Evolutionary conservation across 2,329 filamentous ascomycete genomes (phyloP).

Genomic region (Diplodia intermedia): DNA sequence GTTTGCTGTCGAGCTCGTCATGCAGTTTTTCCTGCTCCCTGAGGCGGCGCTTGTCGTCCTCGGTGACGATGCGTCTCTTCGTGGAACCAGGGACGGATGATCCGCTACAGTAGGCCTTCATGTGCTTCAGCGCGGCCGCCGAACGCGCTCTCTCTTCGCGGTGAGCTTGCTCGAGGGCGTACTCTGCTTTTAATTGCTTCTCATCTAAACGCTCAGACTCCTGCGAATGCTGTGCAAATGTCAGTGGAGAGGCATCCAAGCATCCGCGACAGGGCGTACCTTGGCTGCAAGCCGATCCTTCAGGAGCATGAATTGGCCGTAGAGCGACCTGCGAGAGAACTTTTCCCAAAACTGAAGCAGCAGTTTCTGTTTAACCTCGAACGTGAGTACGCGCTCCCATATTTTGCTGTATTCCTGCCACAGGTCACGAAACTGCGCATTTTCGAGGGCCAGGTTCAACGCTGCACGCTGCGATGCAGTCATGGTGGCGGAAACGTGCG

Average conservation of each 20-base stretch:
- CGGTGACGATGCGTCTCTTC: constrained; percentile 49
- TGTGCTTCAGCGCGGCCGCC: constrained; percentile 55
- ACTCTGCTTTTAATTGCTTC: constrained; percentile 52
- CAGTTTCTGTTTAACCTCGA: constrained; percentile 30
- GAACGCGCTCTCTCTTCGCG: constrained; percentile 52
- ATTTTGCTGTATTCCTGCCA: constrained; percentile 27
- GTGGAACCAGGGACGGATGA: constrained; percentile 33
- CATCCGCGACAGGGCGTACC: background rate
- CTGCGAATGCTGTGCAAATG: constrained; percentile 43
- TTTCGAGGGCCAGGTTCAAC: constrained; percentile 24
- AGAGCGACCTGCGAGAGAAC: constrained; percentile 28
- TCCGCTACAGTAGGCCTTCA: constrained; percentile 57
- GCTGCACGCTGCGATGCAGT: constrained; percentile 18
- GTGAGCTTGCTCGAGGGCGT: constrained; percentile 52
- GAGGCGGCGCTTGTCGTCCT: constrained; percentile 53
- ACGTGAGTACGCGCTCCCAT: constrained; percentile 23
- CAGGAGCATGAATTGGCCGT: constrained; percentile 3
- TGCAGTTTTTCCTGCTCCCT: constrained; percentile 49
- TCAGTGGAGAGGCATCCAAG: background rate
- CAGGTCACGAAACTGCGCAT: constrained; percentile 17
- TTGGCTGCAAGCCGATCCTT: constrained; percentile 10
- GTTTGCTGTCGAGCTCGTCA: constrained; percentile 51
- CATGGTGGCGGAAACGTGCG: background rate
- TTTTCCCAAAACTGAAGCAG: constrained; percentile 23
- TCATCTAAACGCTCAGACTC: constrained; percentile 54